phyloP scores from a whole-genome alignment of 2,329 filamentous ascomycete genomes.

The Trichoderma afroharzianum region DNA sequence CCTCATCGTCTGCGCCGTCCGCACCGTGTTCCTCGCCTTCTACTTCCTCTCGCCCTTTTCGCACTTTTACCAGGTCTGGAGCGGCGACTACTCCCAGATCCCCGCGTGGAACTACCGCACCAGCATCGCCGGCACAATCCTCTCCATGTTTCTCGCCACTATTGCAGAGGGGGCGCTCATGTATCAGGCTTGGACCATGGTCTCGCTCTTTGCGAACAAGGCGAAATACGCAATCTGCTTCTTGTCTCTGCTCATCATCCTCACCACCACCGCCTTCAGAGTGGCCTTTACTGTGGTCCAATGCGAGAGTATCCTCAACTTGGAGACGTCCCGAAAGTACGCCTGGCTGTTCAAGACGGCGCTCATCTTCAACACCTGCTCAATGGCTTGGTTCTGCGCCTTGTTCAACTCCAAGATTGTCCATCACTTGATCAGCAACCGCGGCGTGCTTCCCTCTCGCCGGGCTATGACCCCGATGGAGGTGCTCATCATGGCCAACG shows the following conservation, averaged over 20 bases:
- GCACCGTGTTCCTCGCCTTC: slow-evolving; percentile 53
- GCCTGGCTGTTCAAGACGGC: slow-evolving; percentile 39
- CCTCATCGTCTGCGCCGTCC: slow-evolving; percentile 58
- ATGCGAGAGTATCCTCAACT: slow-evolving; percentile 29
- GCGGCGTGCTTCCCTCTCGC: slow-evolving; percentile 43
- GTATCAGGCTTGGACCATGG: slow-evolving; percentile 51
- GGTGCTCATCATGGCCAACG: slow-evolving; percentile 53
- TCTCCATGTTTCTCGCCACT: slow-evolving; percentile 43
- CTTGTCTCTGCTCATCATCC: slow-evolving; percentile 35
- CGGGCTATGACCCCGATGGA: slow-evolving; percentile 49
- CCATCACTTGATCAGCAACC: slow-evolving; percentile 45
- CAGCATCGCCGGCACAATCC: slow-evolving; percentile 39
- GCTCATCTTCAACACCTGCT: slow-evolving; percentile 38
- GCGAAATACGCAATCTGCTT: slow-evolving; percentile 31
- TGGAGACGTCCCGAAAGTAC: slow-evolving; percentile 23
- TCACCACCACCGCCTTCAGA: slow-evolving; percentile 32
- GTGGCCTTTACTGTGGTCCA: slow-evolving; percentile 37
- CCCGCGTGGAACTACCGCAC: slow-evolving; percentile 33
- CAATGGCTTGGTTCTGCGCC: slow-evolving; percentile 52
- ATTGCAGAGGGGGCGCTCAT: slow-evolving; percentile 46
- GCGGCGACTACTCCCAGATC: slow-evolving; percentile 52
- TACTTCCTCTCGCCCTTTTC: slow-evolving; percentile 60
- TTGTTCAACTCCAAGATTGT: slow-evolving; percentile 52
- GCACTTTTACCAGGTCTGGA: slow-evolving; percentile 58
- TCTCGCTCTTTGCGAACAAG: slow-evolving; percentile 43